Percentiles rank a stretch among this genome's conserved stretches.
These are phyloP conservation scores for Capsella rubella DNA, from an alignment of 441 rosid genomes.

Conservation along the genomic window DNA sequence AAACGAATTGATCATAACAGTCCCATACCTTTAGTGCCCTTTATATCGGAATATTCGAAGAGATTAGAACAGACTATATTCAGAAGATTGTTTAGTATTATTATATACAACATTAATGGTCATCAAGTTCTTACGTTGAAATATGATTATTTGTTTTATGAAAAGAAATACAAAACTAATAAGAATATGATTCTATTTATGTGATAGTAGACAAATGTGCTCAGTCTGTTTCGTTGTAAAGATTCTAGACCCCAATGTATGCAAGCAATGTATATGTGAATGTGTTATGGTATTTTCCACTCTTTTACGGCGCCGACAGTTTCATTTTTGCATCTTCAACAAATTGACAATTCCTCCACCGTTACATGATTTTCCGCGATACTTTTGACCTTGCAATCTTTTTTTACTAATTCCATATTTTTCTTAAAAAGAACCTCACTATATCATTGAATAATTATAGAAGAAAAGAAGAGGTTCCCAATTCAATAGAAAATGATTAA, in stretches of 20 bases:
- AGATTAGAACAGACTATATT: conserved; percentile 26
- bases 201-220: conserved; percentile 31
- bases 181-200: conserved; percentile 36
- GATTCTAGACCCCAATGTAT: conserved; percentile 15
- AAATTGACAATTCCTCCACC: background rate
- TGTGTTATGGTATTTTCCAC: conserved; percentile 28
- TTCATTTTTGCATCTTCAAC: background rate
- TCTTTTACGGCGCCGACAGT: conserved; percentile 42
- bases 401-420: no score
- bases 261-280: conserved; percentile 16
- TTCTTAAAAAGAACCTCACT: no score
- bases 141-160: background rate
- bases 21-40: conserved; percentile 14
- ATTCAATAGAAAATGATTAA: background rate
- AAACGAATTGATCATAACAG: conserved; percentile 4
- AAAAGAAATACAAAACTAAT: background rate
- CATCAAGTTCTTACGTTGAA: conserved; percentile 23
- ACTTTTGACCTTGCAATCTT: background rate
- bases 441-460: no score
- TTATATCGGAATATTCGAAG: conserved; percentile 28
- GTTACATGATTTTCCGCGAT: conserved; percentile 7
- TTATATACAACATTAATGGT: conserved; percentile 20
- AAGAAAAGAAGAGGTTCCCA: no score
- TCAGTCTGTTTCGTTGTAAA: conserved; percentile 26
- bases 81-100: conserved; percentile 4